A percentile compares a stretch with the other conserved stretches of the same genome.
Conservation (phyloP, 2,329 filamentous ascomycete genomes). For the Cladophialophora yegresii region DNA sequence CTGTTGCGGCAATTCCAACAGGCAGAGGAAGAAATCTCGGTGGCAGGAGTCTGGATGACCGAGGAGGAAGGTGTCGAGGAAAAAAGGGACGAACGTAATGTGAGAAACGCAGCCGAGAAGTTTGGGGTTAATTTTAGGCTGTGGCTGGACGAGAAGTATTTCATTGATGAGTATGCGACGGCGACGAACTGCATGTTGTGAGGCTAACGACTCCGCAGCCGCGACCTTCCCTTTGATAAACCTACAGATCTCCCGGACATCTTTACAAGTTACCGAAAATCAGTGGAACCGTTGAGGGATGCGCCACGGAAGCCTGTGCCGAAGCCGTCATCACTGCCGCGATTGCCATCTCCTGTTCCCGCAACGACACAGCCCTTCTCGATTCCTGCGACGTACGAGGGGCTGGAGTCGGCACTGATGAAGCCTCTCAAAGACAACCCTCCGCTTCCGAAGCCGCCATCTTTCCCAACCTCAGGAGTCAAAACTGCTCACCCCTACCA, state of each 20-base stretch:
- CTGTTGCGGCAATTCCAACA: conserved; percentile 56
- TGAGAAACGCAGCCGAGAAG: conserved; percentile 57
- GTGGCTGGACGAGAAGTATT: conserved; percentile 76
- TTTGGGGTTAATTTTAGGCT: conserved; percentile 62
- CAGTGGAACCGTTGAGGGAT: conserved; percentile 68
- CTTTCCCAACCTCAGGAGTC: conserved; percentile 53
- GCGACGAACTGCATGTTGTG: neutral
- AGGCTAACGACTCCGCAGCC: conserved; percentile 50
- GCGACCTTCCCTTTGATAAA: conserved; percentile 62
- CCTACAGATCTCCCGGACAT: conserved; percentile 68
- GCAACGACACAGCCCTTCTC: conserved; percentile 63
- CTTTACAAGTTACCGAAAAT: conserved; percentile 74
- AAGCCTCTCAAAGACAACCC: conserved; percentile 57
- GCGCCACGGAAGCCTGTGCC: conserved; percentile 62
- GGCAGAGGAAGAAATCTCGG: conserved; percentile 46
- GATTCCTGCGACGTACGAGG: conserved; percentile 60
- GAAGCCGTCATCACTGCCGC: conserved; percentile 59
- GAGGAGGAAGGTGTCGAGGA: conserved; percentile 71
- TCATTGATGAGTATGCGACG: conserved; percentile 70
- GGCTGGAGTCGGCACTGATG: conserved; percentile 57
- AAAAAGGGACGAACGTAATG: conserved; percentile 60
- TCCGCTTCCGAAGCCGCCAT: conserved; percentile 54
- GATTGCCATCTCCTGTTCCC: conserved; percentile 59
- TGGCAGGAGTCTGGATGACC: conserved; percentile 73
- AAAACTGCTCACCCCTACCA: conserved; percentile 65